Conservation (phyloP, 768 basidiomycete species). For the Mycena leptocephala region DNA sequence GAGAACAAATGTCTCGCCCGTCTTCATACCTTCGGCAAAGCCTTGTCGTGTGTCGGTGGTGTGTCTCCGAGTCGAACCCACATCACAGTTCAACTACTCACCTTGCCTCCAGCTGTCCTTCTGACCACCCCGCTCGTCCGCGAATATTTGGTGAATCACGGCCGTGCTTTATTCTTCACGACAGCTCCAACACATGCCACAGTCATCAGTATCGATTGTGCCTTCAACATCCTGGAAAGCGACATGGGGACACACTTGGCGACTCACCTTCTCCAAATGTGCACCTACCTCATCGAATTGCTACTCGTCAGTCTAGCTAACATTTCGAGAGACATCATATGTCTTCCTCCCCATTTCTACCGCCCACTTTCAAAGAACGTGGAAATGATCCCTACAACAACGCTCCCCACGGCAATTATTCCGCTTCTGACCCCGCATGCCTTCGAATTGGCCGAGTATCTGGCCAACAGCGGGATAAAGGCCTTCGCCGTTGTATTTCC, state of each 20-base stretch:
- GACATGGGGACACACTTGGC: neutral
- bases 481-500: neutral
- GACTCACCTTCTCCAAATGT: neutral
- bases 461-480: neutral
- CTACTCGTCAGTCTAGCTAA: neutral
- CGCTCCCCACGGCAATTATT: neutral
- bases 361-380: neutral
- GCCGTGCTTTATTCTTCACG: neutral
- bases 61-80: neutral
- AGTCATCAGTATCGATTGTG: neutral
- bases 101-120: neutral
- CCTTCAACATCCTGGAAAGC: neutral
- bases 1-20: neutral
- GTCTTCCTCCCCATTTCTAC: neutral
- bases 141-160: neutral
- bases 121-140: neutral
- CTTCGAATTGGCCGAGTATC: neutral
- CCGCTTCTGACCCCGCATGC: neutral
- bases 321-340: neutral
- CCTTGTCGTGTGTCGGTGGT: neutral
- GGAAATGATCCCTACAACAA: neutral
- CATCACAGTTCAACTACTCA: neutral
- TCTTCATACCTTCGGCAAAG: neutral
- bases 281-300: neutral
- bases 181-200: neutral